phyloP scores from a whole-genome alignment of 176 grass and related monocot genomes.

The Calamus simplicifolius region DNA sequence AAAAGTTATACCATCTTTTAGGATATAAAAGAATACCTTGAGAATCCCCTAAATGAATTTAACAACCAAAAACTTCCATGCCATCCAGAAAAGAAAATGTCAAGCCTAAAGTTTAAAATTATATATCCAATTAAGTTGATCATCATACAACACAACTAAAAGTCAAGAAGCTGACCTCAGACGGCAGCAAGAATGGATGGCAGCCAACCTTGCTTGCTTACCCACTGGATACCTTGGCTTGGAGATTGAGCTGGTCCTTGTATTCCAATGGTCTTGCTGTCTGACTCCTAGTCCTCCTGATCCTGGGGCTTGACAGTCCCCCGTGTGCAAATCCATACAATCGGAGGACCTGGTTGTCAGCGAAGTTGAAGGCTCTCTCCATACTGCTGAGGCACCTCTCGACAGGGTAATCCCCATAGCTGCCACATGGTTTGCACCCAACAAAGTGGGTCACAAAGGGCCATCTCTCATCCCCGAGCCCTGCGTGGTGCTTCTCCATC shows the following conservation, averaged over 20 bases:
- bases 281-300: constrained; percentile 60
- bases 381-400: constrained; percentile 82
- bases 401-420: constrained; percentile 83
- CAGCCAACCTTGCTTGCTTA: too few species aligned
- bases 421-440: constrained; percentile 86
- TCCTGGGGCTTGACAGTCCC: constrained; percentile 54
- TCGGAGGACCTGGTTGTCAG: constrained; percentile 80
- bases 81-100: too few species aligned
- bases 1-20: too few species aligned
- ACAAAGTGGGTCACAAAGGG: constrained; percentile 93
- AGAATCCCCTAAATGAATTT: too few species aligned
- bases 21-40: too few species aligned
- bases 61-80: too few species aligned
- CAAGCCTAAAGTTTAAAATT: too few species aligned
- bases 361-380: constrained; percentile 92
- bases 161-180: too few species aligned
- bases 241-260: constrained; percentile 57
- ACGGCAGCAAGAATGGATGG: too few species aligned
- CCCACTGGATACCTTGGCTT: constrained; percentile 39
- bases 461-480: constrained; percentile 82
- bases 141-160: too few species aligned
- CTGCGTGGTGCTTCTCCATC: constrained; percentile 87
- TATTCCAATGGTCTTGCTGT: constrained; percentile 52
- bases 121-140: too few species aligned
- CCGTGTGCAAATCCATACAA: constrained; percentile 72